These are phyloP conservation scores for Entomortierella beljakovae DNA, from an alignment of 192 early-diverging fungal species.

Conservation along the genomic window DNA sequence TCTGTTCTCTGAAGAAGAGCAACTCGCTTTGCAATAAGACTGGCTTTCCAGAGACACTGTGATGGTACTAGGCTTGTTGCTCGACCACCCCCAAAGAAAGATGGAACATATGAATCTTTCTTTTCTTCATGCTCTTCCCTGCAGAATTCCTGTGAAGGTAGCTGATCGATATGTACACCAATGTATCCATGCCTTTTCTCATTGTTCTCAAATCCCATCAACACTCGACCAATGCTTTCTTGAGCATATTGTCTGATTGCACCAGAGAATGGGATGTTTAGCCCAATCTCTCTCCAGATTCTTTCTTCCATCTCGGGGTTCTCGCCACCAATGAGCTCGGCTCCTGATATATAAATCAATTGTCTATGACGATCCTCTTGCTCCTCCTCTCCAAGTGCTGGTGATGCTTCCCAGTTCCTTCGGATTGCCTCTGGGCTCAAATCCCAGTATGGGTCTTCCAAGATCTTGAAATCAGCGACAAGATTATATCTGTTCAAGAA, in stretches of 20 bases:
- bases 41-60: constrained; percentile 32
- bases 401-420: constrained; percentile 22
- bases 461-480: constrained; percentile 31
- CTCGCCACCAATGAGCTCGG: constrained; percentile 29
- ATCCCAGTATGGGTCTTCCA: constrained; percentile 34
- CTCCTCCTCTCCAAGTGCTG: not conserved
- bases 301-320: constrained; percentile 30
- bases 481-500: constrained; percentile 48
- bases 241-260: constrained; percentile 1
- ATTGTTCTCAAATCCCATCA: constrained; percentile 18
- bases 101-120: not conserved
- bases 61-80: not conserved
- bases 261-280: constrained; percentile 10
- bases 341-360: constrained; percentile 37
- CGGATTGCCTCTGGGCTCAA: constrained; percentile 35
- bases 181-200: constrained; percentile 21
- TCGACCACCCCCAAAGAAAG: not conserved
- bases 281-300: constrained; percentile 43
- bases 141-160: constrained; percentile 27
- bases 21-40: constrained; percentile 29
- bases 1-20: constrained; percentile 31
- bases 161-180: constrained; percentile 46
- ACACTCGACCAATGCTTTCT: constrained; percentile 12
- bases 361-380: constrained; percentile 18
- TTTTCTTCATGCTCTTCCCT: not conserved